Conservation (phyloP, 2,329 filamentous ascomycete genomes). For the Cryoendolithus antarcticus region DNA sequence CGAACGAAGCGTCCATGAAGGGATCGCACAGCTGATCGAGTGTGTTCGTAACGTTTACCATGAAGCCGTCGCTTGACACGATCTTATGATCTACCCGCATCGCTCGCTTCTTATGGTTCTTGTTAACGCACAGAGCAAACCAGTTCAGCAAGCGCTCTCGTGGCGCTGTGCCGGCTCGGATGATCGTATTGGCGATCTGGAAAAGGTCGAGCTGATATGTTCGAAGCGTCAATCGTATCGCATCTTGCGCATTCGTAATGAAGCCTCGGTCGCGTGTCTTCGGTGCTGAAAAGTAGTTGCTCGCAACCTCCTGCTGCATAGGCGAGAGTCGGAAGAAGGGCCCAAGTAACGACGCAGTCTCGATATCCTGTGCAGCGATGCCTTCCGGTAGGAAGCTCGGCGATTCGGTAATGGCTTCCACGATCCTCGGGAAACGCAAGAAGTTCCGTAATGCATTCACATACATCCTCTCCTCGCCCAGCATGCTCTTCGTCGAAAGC, state of each 20-base stretch:
- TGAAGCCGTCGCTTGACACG: conserved; percentile 88
- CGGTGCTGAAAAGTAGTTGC: conserved; percentile 72
- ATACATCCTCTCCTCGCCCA: conserved; percentile 76
- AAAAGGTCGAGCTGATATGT: conserved; percentile 77
- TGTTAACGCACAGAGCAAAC: conserved; percentile 82
- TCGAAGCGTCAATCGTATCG: conserved; percentile 72
- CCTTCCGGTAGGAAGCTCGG: conserved; percentile 57
- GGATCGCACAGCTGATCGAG: conserved; percentile 86
- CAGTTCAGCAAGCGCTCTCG: conserved; percentile 72
- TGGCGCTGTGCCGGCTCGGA: conserved; percentile 61
- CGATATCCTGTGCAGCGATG: conserved; percentile 53
- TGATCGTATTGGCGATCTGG: conserved; percentile 69
- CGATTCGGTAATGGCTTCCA: conserved; percentile 63
- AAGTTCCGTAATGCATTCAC: conserved; percentile 67
- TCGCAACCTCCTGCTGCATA: conserved; percentile 65
- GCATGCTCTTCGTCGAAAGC: conserved; percentile 64
- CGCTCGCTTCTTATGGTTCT: conserved; percentile 86
- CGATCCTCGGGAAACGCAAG: conserved; percentile 59
- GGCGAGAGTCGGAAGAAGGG: conserved; percentile 91
- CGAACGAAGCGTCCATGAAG: conserved; percentile 93
- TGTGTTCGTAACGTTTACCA: conserved; percentile 76
- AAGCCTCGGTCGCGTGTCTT: conserved; percentile 62
- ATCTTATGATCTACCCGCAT: conserved; percentile 69
- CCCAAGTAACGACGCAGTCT: conserved; percentile 70
- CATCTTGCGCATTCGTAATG: conserved; percentile 64